Evolutionary conservation across 768 basidiomycete genomes (phyloP).

Genomic region (Tricholoma matsutake): DNA sequence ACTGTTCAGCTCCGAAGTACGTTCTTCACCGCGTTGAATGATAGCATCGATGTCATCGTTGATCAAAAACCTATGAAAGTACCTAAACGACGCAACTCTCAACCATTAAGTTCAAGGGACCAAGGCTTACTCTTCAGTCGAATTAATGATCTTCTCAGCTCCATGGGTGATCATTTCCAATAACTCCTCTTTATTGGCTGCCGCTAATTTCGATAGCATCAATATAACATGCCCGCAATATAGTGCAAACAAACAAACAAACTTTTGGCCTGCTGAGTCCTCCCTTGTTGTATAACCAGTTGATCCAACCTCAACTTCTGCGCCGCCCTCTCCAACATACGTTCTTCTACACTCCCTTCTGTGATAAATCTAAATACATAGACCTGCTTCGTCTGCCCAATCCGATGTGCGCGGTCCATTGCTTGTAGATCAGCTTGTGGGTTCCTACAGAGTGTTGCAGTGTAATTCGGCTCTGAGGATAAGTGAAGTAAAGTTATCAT

Average conservation of each 20-base stretch:
- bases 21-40: slow-evolving; percentile 87
- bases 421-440: slow-evolving; percentile 99
- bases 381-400: slow-evolving; percentile 96
- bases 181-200: slow-evolving; percentile 92
- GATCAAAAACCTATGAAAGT: slow-evolving; percentile 54
- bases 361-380: slow-evolving; percentile 98
- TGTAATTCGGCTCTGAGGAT: neutral
- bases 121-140: slow-evolving; percentile 59
- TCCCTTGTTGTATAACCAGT: slow-evolving; percentile 94
- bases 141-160: slow-evolving; percentile 93
- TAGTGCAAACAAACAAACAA: slow-evolving; percentile 15
- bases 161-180: slow-evolving; percentile 98
- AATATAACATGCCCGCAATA: slow-evolving; percentile 1
- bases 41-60: slow-evolving; percentile 94
- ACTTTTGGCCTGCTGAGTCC: slow-evolving; percentile 80
- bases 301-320: slow-evolving; percentile 95
- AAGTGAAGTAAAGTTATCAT: slow-evolving; percentile 11
- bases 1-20: slow-evolving; percentile 81
- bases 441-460: slow-evolving; percentile 56
- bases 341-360: slow-evolving; percentile 92
- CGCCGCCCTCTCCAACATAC: slow-evolving; percentile 91
- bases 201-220: slow-evolving; percentile 46
- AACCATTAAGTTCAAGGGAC: neutral
- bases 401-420: slow-evolving; percentile 97
- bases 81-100: neutral